phyloP scores from a whole-genome alignment of 2,329 filamentous ascomycete species.

The Alternaria solani region DNA sequence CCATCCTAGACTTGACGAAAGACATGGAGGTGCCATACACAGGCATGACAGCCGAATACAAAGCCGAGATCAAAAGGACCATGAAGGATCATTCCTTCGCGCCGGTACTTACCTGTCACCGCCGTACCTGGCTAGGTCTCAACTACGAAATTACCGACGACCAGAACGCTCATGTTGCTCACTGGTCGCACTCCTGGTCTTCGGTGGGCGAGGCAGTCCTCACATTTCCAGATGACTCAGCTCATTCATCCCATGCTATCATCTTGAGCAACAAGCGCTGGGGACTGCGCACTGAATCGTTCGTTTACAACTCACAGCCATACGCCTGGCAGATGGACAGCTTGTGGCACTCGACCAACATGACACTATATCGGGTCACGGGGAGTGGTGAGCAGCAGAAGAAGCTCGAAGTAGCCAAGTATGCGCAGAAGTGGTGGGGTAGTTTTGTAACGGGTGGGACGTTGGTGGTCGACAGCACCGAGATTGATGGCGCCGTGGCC shows the following conservation, averaged over 20 bases:
- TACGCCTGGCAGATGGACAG: conserved; percentile 35
- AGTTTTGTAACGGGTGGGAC: conserved; percentile 30
- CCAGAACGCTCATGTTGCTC: conserved; percentile 19
- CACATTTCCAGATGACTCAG: conserved; percentile 28
- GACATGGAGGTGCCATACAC: conserved; percentile 27
- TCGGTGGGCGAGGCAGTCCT: conserved; percentile 28
- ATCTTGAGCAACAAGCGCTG: conserved; percentile 25
- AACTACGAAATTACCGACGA: conserved; percentile 27
- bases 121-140: conserved; percentile 25
- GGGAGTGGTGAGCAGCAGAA: conserved; percentile 22
- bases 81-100: conserved; percentile 32
- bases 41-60: conserved; percentile 27
- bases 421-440: conserved; percentile 38
- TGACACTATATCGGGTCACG: conserved; percentile 33
- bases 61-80: conserved; percentile 24
- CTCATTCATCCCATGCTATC: conserved; percentile 24
- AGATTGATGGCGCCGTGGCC: conserved; percentile 27
- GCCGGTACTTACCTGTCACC: conserved; percentile 20
- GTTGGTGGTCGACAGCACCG: conserved; percentile 30
- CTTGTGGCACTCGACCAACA: conserved; percentile 27
- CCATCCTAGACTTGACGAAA: conserved; percentile 29
- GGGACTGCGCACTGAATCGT: conserved; percentile 28
- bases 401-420: conserved; percentile 33
- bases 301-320: conserved; percentile 24
- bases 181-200: conserved; percentile 31